Evolutionary conservation across 2,329 filamentous ascomycete species (phyloP).

Genomic region (Cadophora malorum): DNA sequence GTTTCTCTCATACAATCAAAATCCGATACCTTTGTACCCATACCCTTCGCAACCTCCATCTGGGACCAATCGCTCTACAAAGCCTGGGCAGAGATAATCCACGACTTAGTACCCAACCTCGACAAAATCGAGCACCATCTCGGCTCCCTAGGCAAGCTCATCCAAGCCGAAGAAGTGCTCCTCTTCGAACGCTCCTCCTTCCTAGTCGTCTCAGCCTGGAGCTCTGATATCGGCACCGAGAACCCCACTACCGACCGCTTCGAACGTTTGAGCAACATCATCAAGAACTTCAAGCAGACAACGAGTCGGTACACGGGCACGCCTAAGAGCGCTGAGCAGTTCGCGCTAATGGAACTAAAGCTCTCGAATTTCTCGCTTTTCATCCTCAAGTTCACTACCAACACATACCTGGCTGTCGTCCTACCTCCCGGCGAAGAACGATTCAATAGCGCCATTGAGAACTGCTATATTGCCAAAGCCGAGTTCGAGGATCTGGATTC

Average conservation of each 20-base stretch:
- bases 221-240: slow-evolving; percentile 71
- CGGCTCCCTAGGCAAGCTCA: slow-evolving; percentile 79
- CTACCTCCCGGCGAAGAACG: slow-evolving; percentile 89
- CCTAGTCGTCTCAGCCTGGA: slow-evolving; percentile 92
- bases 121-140: slow-evolving; percentile 87
- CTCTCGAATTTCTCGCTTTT: slow-evolving; percentile 88
- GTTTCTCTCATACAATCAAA: slow-evolving; percentile 78
- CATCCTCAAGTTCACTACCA: slow-evolving; percentile 93
- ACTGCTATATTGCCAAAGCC: slow-evolving; percentile 84
- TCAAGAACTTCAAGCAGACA: slow-evolving; percentile 97
- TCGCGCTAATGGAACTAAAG: slow-evolving; percentile 82
- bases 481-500: slow-evolving; percentile 76
- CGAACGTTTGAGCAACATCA: slow-evolving; percentile 94
- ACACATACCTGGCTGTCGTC: slow-evolving; percentile 94
- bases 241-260: slow-evolving; percentile 95
- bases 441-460: slow-evolving; percentile 89
- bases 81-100: slow-evolving; percentile 97
- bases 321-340: slow-evolving; percentile 82
- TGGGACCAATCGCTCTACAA: slow-evolving; percentile 99
- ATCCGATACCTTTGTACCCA: slow-evolving; percentile 76
- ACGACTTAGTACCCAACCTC: slow-evolving; percentile 95
- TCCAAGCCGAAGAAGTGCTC: slow-evolving; percentile 92
- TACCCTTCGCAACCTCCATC: slow-evolving; percentile 93
- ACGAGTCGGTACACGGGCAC: slow-evolving; percentile 78
- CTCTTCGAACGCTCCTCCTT: slow-evolving; percentile 96